Base-by-base conservation (phyloP, 1,139 yeast genomes). In the Saccharomyces hybrid region DNA sequence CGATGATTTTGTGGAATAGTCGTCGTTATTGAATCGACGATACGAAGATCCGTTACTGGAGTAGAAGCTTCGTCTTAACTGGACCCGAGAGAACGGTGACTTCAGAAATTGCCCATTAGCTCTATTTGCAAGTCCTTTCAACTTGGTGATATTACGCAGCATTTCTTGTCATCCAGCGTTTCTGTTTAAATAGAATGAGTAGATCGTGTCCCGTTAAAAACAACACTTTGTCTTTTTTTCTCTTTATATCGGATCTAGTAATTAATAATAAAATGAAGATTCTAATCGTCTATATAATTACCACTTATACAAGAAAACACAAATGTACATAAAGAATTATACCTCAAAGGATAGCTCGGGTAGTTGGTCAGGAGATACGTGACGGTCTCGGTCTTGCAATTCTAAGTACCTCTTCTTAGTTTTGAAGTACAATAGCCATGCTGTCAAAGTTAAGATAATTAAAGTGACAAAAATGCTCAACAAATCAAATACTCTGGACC, bases 381-480 rank as follows among this genome's bases (percentile, higher is more conserved):
- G 16, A 19, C 47, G 52, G 3, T 56, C 57, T 34, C 52, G 58
- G 44, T 59, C 58, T 48, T 61, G 65, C 31, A 74, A 46, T 50
- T 71, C 71, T 31, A 57, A 50, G 32, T 73, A 62, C 58, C 71
- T 69, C 48, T 67, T 61, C 42, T 62, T 67, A 1, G 76, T 87
- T 63, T 83, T 82, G 52, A 72, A 73, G 70, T 89, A 91, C 25
- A 93, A 78, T 19, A 89, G 62, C 73, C 82, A 86, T 0, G 96
- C 86, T 0, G 95, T 85, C 8, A 75, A 59, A 0, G 80, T 70
- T 3, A 90, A 79, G 0, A 88, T 82, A 0, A 70, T 51, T 1
- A 73, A 76, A 0, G 97, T 84, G 9, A 86, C 60, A 0, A 79
- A 11, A 3, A 91, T 81, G 51, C 95, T 82, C 1, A 83, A 46